These are phyloP conservation scores for Cystobasidium ongulense DNA, from an alignment of 768 basidiomycete species.

Conservation along the genomic window DNA sequence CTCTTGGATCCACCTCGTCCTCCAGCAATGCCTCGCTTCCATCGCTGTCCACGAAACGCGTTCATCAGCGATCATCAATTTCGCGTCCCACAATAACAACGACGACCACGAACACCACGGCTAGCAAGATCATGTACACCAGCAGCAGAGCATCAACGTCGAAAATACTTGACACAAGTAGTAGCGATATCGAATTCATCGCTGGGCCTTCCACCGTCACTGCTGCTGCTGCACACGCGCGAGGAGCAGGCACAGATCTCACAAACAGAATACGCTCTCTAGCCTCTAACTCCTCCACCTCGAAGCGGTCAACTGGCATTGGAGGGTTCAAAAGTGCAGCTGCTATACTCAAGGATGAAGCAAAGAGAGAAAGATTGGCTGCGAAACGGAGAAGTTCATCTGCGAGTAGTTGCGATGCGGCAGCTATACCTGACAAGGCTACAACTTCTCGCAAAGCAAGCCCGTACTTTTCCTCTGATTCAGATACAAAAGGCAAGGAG, in stretches of 20 bases:
- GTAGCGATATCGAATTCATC: slow-evolving; percentile 15
- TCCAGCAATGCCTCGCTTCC: slow-evolving; percentile 1
- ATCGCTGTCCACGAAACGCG: not conserved
- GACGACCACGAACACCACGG: not conserved
- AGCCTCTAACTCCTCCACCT: not conserved
- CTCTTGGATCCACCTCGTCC: not conserved
- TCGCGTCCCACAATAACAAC: not conserved
- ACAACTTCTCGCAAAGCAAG: not conserved
- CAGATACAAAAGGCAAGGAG: not conserved
- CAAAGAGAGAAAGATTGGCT: not conserved
- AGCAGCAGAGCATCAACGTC: not conserved
- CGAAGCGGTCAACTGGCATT: not conserved
- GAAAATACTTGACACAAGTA: not conserved
- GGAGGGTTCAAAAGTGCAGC: slow-evolving; percentile 23
- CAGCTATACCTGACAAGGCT: not conserved
- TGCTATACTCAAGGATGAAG: slow-evolving; percentile 17
- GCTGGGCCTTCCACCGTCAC: not conserved
- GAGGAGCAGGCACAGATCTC: not conserved
- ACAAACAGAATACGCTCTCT: not conserved
- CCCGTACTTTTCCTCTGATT: not conserved
- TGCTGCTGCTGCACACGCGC: not conserved
- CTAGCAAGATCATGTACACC: not conserved
- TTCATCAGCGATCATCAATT: not conserved
- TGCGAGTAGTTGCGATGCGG: not conserved
- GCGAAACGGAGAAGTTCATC: not conserved